phyloP scores from a whole-genome alignment of 768 basidiomycete genomes.

The Kondoa malvinella region DNA sequence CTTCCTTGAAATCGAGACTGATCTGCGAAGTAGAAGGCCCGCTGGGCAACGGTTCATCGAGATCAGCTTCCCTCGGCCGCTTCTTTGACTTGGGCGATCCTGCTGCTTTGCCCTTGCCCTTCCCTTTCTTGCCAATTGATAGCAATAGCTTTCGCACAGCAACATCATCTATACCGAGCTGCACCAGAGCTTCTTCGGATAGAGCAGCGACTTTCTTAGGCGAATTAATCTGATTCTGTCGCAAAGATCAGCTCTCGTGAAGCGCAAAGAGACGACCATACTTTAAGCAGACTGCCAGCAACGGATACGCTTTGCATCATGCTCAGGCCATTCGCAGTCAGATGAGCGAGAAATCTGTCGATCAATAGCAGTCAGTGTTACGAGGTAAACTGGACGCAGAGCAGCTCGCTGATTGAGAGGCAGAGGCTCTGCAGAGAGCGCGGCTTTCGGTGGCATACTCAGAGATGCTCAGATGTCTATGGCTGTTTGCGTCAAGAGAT shows the following conservation, averaged over 20 bases:
- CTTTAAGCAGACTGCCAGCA: constrained; percentile 40
- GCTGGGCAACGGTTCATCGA: constrained; percentile 47
- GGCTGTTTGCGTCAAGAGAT: background rate
- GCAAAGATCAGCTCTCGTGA: constrained; percentile 55
- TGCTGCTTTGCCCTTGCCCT: constrained; percentile 13
- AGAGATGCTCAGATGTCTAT: background rate
- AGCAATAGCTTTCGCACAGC: background rate
- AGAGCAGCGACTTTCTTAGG: constrained; percentile 39
- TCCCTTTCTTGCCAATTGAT: constrained; percentile 4
- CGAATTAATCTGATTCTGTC: constrained; percentile 45
- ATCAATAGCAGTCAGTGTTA: background rate
- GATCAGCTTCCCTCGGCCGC: constrained; percentile 40
- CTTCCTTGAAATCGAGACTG: constrained; percentile 56
- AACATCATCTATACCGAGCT: background rate
- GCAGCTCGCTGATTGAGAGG: background rate
- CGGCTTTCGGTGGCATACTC: background rate
- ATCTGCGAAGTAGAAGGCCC: constrained; percentile 44
- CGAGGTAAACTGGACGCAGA: background rate
- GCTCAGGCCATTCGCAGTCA: constrained; percentile 37
- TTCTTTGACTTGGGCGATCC: constrained; percentile 34
- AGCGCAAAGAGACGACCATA: background rate
- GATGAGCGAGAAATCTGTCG: background rate
- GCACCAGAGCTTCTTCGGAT: constrained; percentile 13
- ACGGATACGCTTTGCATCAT: constrained; percentile 52
- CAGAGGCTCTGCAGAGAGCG: background rate